Evolutionary conservation across 2,329 filamentous ascomycete species (phyloP).

Genomic region (Zelopaecilomyces penicillatus): DNA sequence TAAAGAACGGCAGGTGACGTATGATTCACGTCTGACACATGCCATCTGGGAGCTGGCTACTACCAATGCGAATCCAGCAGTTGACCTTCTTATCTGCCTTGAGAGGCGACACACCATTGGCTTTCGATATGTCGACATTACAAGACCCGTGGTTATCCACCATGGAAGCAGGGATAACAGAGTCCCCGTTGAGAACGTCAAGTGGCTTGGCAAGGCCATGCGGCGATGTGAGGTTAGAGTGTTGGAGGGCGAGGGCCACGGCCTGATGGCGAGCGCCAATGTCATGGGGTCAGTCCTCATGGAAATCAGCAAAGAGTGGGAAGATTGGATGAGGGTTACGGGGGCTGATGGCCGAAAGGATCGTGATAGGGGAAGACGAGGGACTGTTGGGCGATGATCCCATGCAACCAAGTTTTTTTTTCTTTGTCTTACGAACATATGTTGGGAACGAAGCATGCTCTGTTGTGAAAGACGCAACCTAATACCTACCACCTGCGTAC

Average conservation of each 20-base stretch:
- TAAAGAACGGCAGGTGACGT: conserved; percentile 63
- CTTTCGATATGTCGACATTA: conserved; percentile 95
- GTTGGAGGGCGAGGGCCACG: conserved; percentile 85
- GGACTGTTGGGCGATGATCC: conserved; percentile 14
- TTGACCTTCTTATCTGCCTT: conserved; percentile 85
- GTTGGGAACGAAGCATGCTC: no score
- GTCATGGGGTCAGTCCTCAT: conserved; percentile 94
- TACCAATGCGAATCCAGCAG: conserved; percentile 83
- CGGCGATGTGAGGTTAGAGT: conserved; percentile 84
- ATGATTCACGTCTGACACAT: conserved; percentile 80
- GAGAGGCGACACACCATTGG: conserved; percentile 87
- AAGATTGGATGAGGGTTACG: conserved; percentile 67
- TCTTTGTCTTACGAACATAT: no score
- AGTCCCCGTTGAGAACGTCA: conserved; percentile 89
- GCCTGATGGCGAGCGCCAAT: conserved; percentile 84
- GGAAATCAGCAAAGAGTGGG: conserved; percentile 92
- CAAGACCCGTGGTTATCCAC: conserved; percentile 82
- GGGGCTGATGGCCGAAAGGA: conserved; percentile 30
- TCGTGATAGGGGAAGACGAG: conserved; percentile 22
- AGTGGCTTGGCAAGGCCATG: conserved; percentile 93
- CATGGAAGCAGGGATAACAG: conserved; percentile 85
- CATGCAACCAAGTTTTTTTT: background rate
- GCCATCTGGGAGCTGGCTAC: conserved; percentile 93
- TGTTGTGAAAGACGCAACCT: no score
- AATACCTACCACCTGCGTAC: no score